Conservation (phyloP, 495 filamentous ascomycete species). For the Massariosphaeria phaeospora region DNA sequence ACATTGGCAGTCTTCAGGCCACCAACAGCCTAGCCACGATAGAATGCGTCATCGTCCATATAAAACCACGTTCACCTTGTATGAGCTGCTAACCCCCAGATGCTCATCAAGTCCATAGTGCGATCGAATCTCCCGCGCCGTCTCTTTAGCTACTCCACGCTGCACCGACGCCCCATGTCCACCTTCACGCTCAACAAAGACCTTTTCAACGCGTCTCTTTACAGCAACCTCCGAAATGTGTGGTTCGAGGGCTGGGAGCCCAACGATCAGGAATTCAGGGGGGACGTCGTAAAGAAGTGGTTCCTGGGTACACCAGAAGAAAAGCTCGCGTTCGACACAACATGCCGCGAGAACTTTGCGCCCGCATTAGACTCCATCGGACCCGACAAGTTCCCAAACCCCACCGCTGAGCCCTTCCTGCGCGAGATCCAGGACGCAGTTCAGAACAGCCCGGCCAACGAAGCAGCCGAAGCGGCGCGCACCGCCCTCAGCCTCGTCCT, state of each 20-base stretch:
- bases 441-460: slow-evolving; percentile 17
- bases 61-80: no score
- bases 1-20: no score
- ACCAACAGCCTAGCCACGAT: no score
- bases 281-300: slow-evolving; percentile 26
- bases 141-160: neutral
- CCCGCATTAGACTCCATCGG: slow-evolving; percentile 38
- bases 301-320: slow-evolving; percentile 37
- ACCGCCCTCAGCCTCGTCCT: slow-evolving; percentile 43
- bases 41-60: no score
- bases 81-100: no score
- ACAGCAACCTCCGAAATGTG: slow-evolving; percentile 26
- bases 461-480: slow-evolving; percentile 5
- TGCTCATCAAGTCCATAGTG: no score
- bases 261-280: slow-evolving; percentile 10
- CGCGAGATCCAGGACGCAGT: slow-evolving; percentile 27
- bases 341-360: slow-evolving; percentile 31
- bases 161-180: slow-evolving; percentile 24
- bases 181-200: slow-evolving; percentile 36
- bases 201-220: slow-evolving; percentile 37
- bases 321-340: slow-evolving; percentile 34
- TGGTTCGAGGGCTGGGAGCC: slow-evolving; percentile 30
- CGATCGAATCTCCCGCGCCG: neutral
- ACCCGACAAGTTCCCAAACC: slow-evolving; percentile 35
- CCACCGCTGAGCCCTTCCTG: slow-evolving; percentile 40